phyloP scores from a whole-genome alignment of 108 stramenopile species.

The Nitzschia palea region DNA sequence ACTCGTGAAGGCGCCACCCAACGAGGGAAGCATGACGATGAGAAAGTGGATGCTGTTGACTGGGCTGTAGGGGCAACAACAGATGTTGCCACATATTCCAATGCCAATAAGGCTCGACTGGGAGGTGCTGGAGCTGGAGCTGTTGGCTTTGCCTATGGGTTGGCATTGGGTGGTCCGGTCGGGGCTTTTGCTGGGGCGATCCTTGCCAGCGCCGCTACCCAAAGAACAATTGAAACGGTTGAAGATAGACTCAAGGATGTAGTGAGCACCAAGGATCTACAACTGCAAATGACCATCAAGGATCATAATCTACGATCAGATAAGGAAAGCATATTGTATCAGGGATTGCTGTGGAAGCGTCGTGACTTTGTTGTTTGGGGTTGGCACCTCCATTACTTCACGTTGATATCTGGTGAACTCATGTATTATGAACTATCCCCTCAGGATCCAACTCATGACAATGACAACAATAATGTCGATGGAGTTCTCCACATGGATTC shows the following conservation, averaged over 20 bases:
- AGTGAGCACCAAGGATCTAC: too few species aligned
- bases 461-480: not conserved
- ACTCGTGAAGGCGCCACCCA: not conserved
- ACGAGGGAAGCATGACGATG: not conserved
- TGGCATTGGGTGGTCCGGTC: conserved; percentile 1
- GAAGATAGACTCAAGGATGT: not conserved
- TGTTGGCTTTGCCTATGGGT: conserved; percentile 4
- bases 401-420: not conserved
- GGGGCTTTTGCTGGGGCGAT: not conserved
- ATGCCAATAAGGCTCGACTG: not conserved
- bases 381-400: not conserved
- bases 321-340: not conserved
- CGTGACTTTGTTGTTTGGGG: conserved; percentile 7
- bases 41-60: not conserved
- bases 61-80: conserved; percentile 4
- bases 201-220: not conserved
- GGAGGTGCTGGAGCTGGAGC: not conserved
- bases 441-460: not conserved
- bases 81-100: not conserved
- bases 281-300: too few species aligned
- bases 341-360: not conserved
- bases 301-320: not conserved
- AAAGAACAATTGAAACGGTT: conserved; percentile 1
- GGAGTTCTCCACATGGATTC: not conserved
- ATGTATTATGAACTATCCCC: not conserved